phyloP scores from a whole-genome alignment of 805 yeast species.

The Candida easanensis region DNA sequence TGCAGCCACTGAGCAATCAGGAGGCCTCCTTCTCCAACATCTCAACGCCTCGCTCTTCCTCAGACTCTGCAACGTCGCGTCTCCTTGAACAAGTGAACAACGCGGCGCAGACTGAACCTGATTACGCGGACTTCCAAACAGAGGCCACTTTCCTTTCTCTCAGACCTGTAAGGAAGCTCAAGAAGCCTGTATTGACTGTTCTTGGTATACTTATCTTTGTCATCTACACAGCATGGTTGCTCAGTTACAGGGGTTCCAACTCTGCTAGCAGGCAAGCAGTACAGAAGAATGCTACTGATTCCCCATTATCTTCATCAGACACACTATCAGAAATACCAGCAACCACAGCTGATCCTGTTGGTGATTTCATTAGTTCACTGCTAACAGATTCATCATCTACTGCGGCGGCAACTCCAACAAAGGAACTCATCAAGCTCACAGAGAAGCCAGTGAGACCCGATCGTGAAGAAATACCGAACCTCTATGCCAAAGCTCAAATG shows the following conservation, averaged over 20 bases:
- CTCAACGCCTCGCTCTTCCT: constrained; percentile 5
- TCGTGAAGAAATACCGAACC: constrained; percentile 12
- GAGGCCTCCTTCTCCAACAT: neutral
- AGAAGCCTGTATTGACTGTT: constrained; percentile 3
- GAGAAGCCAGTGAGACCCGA: constrained; percentile 12
- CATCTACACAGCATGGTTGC: constrained; percentile 12
- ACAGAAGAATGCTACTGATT: neutral
- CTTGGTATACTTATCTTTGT: constrained; percentile 1
- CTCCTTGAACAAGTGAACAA: constrained; percentile 8
- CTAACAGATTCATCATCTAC: neutral
- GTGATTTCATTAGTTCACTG: constrained; percentile 1
- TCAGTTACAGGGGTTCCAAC: constrained; percentile 12
- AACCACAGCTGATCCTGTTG: neutral
- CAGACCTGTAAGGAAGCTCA: constrained; percentile 7
- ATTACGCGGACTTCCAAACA: constrained; percentile 9
- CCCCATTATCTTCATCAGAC: neutral
- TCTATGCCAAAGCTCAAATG: neutral
- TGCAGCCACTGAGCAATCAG: constrained; percentile 1
- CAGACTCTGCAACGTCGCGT: constrained; percentile 12
- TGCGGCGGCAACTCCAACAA: constrained; percentile 3
- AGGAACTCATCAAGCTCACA: constrained; percentile 7
- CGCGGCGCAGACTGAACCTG: constrained; percentile 6
- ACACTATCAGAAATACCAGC: too few species aligned
- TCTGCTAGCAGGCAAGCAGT: neutral
- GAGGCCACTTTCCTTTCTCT: constrained; percentile 4